Evolutionary conservation across 805 yeast species (phyloP), one percentile per base, ranked within the genome.

Genomic region (Millerozyma acaciae): DNA sequence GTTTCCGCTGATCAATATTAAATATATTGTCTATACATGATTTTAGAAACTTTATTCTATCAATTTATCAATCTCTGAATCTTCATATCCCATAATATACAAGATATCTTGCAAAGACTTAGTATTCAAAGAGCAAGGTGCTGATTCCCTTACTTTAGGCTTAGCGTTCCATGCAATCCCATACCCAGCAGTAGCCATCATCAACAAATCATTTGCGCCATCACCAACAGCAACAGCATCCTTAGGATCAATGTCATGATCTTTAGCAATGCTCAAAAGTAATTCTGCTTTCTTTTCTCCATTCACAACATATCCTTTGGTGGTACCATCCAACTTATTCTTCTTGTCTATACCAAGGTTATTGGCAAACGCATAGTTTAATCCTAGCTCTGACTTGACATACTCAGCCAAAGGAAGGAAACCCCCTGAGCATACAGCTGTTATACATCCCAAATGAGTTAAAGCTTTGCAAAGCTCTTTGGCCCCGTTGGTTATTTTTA

Each of bases 151-250:
- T 2, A 93, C 98, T 43, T 72, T 79, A 15, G 97, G 97, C 56
- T 93, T 93, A 14, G 97, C 99, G 55, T 87, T 84, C 94, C 96
- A 93, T 0, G 98, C 98, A 34, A 93, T 70, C 14, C 98, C 98
- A 54, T 78, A 84, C 0, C 97, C 97, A 2, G 96, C 96, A 9
- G 62, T 76, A 2, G 66, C 73, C 97, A 93, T 93, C 88, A 94
- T 94, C 28, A 75, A 74, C 51, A 93, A 65, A 61, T 93, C 99
- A 51, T 93, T 93, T 16, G 97, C 96, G 23, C 99, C 99, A 55
- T 93, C 97, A 22, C 97, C 97, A 23, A 90, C 84, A 30, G 96
- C 96, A 28, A 84, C 80, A 1, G 81, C 80, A 4, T 68, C 52
- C 26, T 54, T 54, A 8, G 76, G 60, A 15, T 72, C 74, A 21